phyloP scores from a whole-genome alignment of 805 yeast species.

The Saccharomycodes ludwigii region DNA sequence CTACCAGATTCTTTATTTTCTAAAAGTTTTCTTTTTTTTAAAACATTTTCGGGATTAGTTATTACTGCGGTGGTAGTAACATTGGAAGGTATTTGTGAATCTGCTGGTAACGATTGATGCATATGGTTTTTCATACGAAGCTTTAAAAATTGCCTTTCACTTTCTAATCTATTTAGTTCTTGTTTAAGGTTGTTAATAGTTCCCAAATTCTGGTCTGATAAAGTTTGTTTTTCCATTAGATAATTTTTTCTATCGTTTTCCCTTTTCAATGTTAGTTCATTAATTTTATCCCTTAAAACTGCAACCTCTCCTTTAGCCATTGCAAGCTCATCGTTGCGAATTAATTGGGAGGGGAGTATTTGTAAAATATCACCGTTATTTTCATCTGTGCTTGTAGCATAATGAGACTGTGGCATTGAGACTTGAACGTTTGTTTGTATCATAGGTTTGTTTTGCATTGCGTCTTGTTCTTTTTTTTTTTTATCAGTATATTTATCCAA shows the following conservation, averaged over 20 bases:
- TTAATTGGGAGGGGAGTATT: constrained; percentile 2
- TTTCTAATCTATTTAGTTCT: constrained; percentile 33
- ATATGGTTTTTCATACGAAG: constrained; percentile 4
- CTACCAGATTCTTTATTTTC: too few relatives aligned
- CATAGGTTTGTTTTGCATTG: too few relatives aligned
- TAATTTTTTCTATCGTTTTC: constrained; percentile 26
- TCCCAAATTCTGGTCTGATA: constrained; percentile 14
- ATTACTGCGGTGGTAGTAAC: too few relatives aligned
- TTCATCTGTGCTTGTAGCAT: background rate
- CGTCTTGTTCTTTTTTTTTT: constrained; percentile 4
- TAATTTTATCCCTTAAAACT: constrained; percentile 54
- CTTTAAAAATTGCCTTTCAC: constrained; percentile 41
- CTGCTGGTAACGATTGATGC: too few relatives aligned
- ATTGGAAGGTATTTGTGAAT: too few relatives aligned
- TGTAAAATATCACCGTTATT: background rate
- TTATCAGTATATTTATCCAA: constrained; percentile 30
- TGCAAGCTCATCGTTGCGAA: constrained; percentile 25
- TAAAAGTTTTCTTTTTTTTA: too few relatives aligned
- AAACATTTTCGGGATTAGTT: too few relatives aligned
- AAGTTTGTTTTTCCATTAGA: constrained; percentile 15
- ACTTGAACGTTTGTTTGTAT: too few relatives aligned
- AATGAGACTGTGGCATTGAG: too few relatives aligned
- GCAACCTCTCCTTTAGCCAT: constrained; percentile 72
- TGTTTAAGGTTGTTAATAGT: constrained; percentile 17
- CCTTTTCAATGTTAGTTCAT: constrained; percentile 30